Percentiles rank a stretch among this genome's conserved stretches.
Conservation (phyloP, 768 basidiomycete species). For the Russula olivacea region DNA sequence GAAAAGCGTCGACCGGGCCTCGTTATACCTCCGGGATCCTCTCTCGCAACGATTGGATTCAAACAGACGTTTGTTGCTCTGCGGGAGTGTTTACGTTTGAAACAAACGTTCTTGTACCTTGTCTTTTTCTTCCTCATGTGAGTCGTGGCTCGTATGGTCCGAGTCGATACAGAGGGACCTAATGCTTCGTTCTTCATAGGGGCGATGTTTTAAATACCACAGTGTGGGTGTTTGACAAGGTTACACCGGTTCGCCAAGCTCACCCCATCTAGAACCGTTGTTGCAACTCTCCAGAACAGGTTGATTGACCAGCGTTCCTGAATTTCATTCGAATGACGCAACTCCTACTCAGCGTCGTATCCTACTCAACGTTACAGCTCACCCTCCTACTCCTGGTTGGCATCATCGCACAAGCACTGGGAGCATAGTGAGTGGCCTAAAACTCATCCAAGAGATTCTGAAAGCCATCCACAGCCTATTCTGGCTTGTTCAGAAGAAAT, state of each 20-base stretch:
- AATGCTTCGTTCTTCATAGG: constrained; percentile 34
- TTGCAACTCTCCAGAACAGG: constrained; percentile 69
- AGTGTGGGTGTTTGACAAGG: constrained; percentile 41
- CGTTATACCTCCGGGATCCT: constrained; percentile 49
- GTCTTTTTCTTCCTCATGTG: constrained; percentile 74
- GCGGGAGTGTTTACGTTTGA: constrained; percentile 57
- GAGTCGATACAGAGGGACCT: background rate
- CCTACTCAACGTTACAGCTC: constrained; percentile 66
- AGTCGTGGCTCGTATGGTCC: constrained; percentile 28
- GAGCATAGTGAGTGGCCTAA: constrained; percentile 52
- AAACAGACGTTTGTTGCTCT: constrained; percentile 60
- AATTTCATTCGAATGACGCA: background rate
- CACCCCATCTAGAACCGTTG: constrained; percentile 48
- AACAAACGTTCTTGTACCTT: constrained; percentile 69
- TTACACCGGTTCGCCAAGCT: background rate
- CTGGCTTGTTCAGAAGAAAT: constrained; percentile 65
- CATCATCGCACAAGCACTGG: constrained; percentile 55
- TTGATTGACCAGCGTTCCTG: constrained; percentile 22
- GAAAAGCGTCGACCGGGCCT: constrained; percentile 65
- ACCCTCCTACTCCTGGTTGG: constrained; percentile 64
- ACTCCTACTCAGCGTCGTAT: constrained; percentile 45
- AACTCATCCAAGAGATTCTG: background rate
- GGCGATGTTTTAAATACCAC: constrained; percentile 72
- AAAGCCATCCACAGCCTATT: constrained; percentile 40
- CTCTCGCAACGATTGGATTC: constrained; percentile 57